Evolutionary conservation across 106 monocot genomes (phyloP).

Genomic region (Allium sativum): DNA sequence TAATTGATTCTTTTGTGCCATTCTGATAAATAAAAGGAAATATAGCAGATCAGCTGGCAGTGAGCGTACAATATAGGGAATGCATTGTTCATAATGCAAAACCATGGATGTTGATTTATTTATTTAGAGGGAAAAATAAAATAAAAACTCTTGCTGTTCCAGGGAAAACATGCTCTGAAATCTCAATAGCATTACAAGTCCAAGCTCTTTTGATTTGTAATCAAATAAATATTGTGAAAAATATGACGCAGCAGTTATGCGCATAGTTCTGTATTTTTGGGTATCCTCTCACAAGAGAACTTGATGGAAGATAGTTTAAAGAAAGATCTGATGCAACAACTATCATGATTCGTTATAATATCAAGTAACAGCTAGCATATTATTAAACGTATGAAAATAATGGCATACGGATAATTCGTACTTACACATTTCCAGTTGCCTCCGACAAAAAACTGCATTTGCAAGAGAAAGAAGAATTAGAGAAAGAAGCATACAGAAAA

Average conservation of each 20-base stretch:
- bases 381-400: neutral
- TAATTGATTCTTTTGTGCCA: constrained; percentile 86
- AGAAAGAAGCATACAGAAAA: neutral
- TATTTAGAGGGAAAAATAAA: too few species aligned
- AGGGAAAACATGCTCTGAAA: too few species aligned
- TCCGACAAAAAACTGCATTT: constrained; percentile 88
- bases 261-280: neutral
- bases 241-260: neutral
- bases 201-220: neutral
- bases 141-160: too few species aligned
- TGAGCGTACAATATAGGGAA: too few species aligned
- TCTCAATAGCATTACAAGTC: too few species aligned
- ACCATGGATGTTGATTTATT: too few species aligned
- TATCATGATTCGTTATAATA: neutral
- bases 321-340: neutral
- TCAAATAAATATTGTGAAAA: neutral
- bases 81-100: too few species aligned
- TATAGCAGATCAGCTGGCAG: neutral
- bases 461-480: constrained; percentile 13
- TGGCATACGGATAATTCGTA: constrained; percentile 2
- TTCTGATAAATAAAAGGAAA: constrained; percentile 35
- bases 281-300: neutral
- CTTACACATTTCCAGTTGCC: constrained; percentile 99
- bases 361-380: neutral
- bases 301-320: neutral